Conservation (phyloP, 2,329 filamentous ascomycete genomes). For the Neofusicoccum umdonicola region DNA sequence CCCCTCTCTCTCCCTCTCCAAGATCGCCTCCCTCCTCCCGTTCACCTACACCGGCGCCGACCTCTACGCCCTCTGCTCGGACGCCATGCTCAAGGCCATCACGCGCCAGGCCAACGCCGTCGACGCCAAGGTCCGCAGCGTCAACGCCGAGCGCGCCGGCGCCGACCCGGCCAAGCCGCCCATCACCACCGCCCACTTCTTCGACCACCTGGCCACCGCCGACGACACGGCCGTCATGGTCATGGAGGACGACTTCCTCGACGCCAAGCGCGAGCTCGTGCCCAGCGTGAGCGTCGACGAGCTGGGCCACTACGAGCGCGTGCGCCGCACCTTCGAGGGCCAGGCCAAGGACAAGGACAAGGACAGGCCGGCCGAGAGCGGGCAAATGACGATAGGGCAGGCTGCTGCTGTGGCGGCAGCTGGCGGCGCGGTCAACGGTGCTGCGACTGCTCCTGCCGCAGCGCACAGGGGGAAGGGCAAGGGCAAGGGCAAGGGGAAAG, state of each 20-base stretch:
- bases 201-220: slow-evolving; percentile 82
- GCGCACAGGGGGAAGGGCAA: not conserved
- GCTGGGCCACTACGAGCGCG: slow-evolving; percentile 83
- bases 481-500: slow-evolving; percentile 22
- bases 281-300: slow-evolving; percentile 92
- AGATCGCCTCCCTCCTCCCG: slow-evolving; percentile 74
- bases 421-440: not conserved
- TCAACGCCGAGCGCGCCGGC: slow-evolving; percentile 53
- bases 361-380: slow-evolving; percentile 32
- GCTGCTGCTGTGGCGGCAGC: not conserved
- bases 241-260: slow-evolving; percentile 80
- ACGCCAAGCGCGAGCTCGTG: slow-evolving; percentile 81
- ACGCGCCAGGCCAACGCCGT: slow-evolving; percentile 83
- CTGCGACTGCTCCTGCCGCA: not conserved
- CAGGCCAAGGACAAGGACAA: slow-evolving; percentile 48
- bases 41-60: slow-evolving; percentile 98
- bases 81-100: slow-evolving; percentile 98
- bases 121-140: slow-evolving; percentile 73
- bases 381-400: not conserved
- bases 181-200: slow-evolving; percentile 88
- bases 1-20: slow-evolving; percentile 70
- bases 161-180: slow-evolving; percentile 30
- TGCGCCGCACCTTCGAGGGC: slow-evolving; percentile 80
- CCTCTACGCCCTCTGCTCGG: slow-evolving; percentile 93
- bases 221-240: slow-evolving; percentile 87